Percentiles rank a stretch among this genome's conserved stretches.
Conservation (phyloP, 2,329 filamentous ascomycete species). For the Exophiala oligosperma region DNA sequence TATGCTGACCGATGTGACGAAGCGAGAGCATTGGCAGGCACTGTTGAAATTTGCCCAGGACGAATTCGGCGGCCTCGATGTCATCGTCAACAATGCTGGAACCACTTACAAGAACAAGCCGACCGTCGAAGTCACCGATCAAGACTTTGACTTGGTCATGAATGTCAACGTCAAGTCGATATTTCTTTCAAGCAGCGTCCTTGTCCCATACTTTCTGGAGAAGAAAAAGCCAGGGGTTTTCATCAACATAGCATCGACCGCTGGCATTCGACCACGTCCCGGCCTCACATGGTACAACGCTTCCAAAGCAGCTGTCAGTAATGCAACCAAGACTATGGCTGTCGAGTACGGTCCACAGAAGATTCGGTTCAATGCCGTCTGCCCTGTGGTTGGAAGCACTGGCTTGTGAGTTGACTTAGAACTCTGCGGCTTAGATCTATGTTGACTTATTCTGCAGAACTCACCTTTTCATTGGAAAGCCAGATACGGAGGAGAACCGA, state of each 20-base stretch:
- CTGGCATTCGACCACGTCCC: constrained; percentile 17
- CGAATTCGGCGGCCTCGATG: constrained; percentile 49
- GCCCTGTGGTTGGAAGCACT: constrained; percentile 65
- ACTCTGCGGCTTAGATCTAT: neutral
- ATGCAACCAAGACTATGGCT: constrained; percentile 65
- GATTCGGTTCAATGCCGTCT: constrained; percentile 72
- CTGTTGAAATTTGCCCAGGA: constrained; percentile 39
- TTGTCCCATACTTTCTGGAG: constrained; percentile 21
- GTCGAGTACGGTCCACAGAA: constrained; percentile 71
- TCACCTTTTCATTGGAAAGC: constrained; percentile 37
- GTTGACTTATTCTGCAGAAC: neutral
- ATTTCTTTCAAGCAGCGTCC: constrained; percentile 19
- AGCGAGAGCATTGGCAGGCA: constrained; percentile 28
- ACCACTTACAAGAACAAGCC: constrained; percentile 47
- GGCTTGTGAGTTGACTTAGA: constrained; percentile 49
- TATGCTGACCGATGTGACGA: constrained; percentile 14
- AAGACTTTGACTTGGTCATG: constrained; percentile 50
- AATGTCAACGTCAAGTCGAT: constrained; percentile 40
- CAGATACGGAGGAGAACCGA: constrained; percentile 46
- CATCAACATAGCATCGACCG: constrained; percentile 21
- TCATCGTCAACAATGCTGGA: constrained; percentile 53
- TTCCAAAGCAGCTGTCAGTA: constrained; percentile 65
- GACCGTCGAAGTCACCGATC: constrained; percentile 44
- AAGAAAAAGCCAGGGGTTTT: constrained; percentile 17
- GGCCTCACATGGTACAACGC: constrained; percentile 49